phyloP scores from a whole-genome alignment of 176 grass and related monocot species.

The Elymus sibiricus region DNA sequence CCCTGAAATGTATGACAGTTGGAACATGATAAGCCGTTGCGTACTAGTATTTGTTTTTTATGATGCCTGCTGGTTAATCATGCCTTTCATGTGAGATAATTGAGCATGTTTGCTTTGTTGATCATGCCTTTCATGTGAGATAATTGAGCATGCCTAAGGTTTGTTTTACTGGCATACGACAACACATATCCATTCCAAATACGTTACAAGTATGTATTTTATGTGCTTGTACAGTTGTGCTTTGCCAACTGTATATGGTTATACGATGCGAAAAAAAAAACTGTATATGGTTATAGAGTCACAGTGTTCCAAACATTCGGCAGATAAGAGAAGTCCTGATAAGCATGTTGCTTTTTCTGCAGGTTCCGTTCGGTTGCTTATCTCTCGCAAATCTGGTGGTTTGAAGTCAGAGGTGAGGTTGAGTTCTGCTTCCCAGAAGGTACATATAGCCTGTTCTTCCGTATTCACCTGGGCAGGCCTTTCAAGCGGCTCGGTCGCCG shows the following conservation, averaged over 20 bases:
- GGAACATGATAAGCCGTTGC: neutral
- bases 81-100: constrained; percentile 6
- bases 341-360: constrained; percentile 7
- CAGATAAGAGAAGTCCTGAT: constrained; percentile 11
- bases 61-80: neutral
- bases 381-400: constrained; percentile 88
- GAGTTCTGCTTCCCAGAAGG: constrained; percentile 89
- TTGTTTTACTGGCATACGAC: neutral
- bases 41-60: neutral
- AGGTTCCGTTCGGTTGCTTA: constrained; percentile 83
- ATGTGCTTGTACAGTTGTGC: neutral
- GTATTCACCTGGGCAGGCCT: constrained; percentile 69
- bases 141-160: neutral
- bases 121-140: neutral
- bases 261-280: too few relatives aligned
- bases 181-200: neutral
- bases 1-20: neutral
- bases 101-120: neutral
- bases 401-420: constrained; percentile 76
- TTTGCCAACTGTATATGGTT: neutral
- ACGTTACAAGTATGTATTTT: neutral
- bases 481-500: constrained; percentile 55
- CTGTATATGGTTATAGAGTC: neutral
- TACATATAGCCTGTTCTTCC: constrained; percentile 83
- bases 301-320: neutral